Conservation (phyloP, 2,329 filamentous ascomycete species). For the Zymoseptoria brevis region DNA sequence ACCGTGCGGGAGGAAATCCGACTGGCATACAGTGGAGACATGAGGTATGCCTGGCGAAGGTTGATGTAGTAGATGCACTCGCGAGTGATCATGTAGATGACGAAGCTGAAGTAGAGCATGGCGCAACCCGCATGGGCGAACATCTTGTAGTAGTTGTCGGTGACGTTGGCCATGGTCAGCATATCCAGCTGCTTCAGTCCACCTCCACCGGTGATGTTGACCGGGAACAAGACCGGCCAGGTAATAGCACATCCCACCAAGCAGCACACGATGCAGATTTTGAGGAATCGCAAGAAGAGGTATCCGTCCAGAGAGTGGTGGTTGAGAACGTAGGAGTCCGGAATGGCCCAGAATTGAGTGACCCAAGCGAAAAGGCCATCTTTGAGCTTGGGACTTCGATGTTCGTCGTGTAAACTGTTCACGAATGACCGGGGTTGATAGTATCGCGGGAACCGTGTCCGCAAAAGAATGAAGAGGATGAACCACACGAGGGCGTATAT, state of each 20-base stretch:
- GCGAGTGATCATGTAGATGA: conserved; percentile 79
- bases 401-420: conserved; percentile 34
- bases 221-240: conserved; percentile 80
- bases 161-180: conserved; percentile 70
- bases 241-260: conserved; percentile 77
- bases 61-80: conserved; percentile 91
- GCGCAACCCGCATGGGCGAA: conserved; percentile 76
- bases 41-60: conserved; percentile 81
- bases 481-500: conserved; percentile 29
- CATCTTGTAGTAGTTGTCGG: conserved; percentile 51
- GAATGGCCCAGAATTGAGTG: conserved; percentile 44
- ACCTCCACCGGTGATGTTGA: conserved; percentile 76
- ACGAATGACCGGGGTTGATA: conserved; percentile 40
- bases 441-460: conserved; percentile 37
- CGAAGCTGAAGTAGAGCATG: conserved; percentile 77
- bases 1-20: conserved; percentile 86
- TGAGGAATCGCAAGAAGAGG: conserved; percentile 80
- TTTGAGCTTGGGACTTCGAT: conserved; percentile 33
- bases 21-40: conserved; percentile 74
- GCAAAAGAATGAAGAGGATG: conserved; percentile 34
- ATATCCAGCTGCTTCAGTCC: conserved; percentile 61
- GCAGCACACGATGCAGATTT: conserved; percentile 68
- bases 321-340: conserved; percentile 74
- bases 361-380: conserved; percentile 35
- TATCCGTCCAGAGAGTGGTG: conserved; percentile 91